Evolutionary conservation across 2,329 filamentous ascomycete species (phyloP).

Genomic region (Cadophora luteo-olivacea): DNA sequence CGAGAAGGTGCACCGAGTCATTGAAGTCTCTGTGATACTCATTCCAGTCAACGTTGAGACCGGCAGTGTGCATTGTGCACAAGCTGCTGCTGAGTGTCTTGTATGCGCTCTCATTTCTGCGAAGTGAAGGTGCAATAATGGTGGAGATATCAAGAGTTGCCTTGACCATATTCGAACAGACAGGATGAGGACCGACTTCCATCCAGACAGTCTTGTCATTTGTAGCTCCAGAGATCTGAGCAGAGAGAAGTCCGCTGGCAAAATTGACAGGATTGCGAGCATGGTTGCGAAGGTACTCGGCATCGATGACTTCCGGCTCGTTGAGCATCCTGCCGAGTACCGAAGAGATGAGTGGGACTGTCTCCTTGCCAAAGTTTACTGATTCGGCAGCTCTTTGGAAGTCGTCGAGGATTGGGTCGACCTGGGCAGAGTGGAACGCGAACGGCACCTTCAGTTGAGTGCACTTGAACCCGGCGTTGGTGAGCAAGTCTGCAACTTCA

Average conservation of each 20-base stretch:
- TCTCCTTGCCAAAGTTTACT: conserved; percentile 62
- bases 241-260: conserved; percentile 64
- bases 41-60: conserved; percentile 71
- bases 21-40: conserved; percentile 72
- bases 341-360: conserved; percentile 71
- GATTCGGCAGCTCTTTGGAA: conserved; percentile 61
- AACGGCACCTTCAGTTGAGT: conserved; percentile 70
- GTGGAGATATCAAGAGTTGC: conserved; percentile 62
- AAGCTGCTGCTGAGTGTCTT: conserved; percentile 66
- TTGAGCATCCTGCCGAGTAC: conserved; percentile 65
- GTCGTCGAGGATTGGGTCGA: conserved; percentile 66
- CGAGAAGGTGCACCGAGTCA: conserved; percentile 61
- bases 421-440: conserved; percentile 70
- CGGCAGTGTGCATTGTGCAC: conserved; percentile 64
- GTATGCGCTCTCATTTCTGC: conserved; percentile 67
- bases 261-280: conserved; percentile 75
- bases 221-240: conserved; percentile 43
- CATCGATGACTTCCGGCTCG: conserved; percentile 61
- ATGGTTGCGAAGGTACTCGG: conserved; percentile 68
- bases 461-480: conserved; percentile 61
- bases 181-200: conserved; percentile 77
- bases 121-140: conserved; percentile 64
- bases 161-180: conserved; percentile 73
- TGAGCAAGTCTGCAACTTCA: conserved; percentile 55
- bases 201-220: conserved; percentile 64